These are phyloP conservation scores for Monilinia fructicola DNA, from an alignment of 2,329 filamentous ascomycete genomes.

Conservation along the genomic window DNA sequence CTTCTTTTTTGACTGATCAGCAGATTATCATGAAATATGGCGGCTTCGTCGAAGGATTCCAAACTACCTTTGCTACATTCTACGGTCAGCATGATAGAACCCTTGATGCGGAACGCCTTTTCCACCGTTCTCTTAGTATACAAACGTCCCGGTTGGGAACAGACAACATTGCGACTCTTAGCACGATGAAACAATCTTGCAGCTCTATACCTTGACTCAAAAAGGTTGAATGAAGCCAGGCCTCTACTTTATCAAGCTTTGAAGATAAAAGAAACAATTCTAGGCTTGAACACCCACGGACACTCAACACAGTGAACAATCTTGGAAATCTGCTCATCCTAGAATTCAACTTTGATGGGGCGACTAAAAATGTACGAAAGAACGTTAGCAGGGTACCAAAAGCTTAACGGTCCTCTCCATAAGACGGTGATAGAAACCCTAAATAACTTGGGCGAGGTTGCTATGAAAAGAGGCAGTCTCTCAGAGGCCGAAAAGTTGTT, in stretches of 20 bases:
- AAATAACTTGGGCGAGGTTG: slow-evolving; percentile 21
- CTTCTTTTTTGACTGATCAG: slow-evolving; percentile 4
- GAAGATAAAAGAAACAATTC: slow-evolving; percentile 10
- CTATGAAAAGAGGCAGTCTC: slow-evolving; percentile 7
- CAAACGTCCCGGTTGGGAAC: slow-evolving; percentile 18
- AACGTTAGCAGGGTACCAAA: slow-evolving; percentile 24
- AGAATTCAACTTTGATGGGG: slow-evolving; percentile 31
- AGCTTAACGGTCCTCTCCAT: slow-evolving; percentile 19
- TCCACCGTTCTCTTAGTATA: slow-evolving; percentile 24
- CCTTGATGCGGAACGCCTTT: slow-evolving; percentile 30
- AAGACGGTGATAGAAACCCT: slow-evolving; percentile 24
- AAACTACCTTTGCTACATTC: slow-evolving; percentile 20
- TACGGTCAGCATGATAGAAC: slow-evolving; percentile 24
- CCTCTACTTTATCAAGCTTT: slow-evolving; percentile 23
- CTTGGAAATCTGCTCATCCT: slow-evolving; percentile 37
- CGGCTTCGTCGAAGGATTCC: slow-evolving; percentile 8
- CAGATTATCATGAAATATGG: slow-evolving; percentile 23
- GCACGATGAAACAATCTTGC: slow-evolving; percentile 37
- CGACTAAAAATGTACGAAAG: slow-evolving; percentile 28
- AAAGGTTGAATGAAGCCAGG: slow-evolving; percentile 36
- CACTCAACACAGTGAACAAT: slow-evolving; percentile 29
- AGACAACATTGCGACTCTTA: slow-evolving; percentile 24
- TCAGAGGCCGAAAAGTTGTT: slow-evolving; percentile 22
- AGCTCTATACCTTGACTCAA: slow-evolving; percentile 35
- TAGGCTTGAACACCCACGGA: slow-evolving; percentile 30